These are phyloP conservation scores for Rheum nobile DNA, from an alignment of 148 eudicot genomes.

Conservation along the genomic window DNA sequence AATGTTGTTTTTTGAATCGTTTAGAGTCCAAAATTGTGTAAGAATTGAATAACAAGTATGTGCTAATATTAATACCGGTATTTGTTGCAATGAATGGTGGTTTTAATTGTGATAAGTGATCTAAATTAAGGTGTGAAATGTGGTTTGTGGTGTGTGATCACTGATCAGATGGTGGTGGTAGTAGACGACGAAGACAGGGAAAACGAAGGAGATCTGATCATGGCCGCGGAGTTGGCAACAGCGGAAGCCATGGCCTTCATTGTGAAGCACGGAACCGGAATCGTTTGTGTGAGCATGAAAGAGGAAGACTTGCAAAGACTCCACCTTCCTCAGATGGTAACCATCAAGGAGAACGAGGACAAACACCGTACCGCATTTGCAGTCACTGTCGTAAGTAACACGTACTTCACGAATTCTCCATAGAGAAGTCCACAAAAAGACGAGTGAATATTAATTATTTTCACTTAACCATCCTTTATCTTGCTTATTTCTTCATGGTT, in stretches of 20 bases:
- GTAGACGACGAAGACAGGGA: slow-evolving; percentile 73
- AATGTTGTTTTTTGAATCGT: not conserved
- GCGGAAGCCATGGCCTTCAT: slow-evolving; percentile 65
- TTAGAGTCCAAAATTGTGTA: too few relatives aligned
- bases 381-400: slow-evolving; percentile 43
- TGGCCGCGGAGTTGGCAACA: slow-evolving; percentile 54
- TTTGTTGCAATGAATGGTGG: too few relatives aligned
- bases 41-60: too few relatives aligned
- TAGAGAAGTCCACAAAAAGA: not conserved
- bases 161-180: slow-evolving; percentile 48
- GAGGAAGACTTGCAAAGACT: slow-evolving; percentile 51
- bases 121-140: not conserved
- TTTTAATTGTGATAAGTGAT: too few relatives aligned
- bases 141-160: slow-evolving; percentile 7
- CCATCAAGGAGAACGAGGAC: slow-evolving; percentile 41
- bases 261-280: slow-evolving; percentile 71
- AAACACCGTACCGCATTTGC: slow-evolving; percentile 62
- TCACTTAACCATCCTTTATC: not conserved
- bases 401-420: not conserved
- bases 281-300: slow-evolving; percentile 68
- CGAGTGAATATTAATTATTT: not conserved
- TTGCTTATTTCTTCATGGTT: too few relatives aligned
- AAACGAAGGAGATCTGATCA: slow-evolving; percentile 69
- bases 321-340: slow-evolving; percentile 56
- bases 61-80: too few relatives aligned